Base-by-base conservation (phyloP, 371 early-diverging fungal species). In the Saksenaea oblongispora region DNA sequence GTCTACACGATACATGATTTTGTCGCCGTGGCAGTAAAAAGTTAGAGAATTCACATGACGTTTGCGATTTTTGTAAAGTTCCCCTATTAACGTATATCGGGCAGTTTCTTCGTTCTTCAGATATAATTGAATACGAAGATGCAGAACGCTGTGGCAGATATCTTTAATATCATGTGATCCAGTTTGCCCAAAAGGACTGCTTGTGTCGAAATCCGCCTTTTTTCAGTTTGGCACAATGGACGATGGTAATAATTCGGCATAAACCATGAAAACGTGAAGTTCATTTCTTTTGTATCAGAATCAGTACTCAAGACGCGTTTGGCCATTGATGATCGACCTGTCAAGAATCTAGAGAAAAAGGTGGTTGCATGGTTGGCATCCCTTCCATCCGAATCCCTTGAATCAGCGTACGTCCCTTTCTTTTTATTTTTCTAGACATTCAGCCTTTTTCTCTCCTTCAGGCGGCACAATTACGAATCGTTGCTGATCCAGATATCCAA, bases 321-420 rank as follows among this genome's bases (percentile, higher is more conserved):
- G 44, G 70, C 75, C 10, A 54, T 83, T 18, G 81, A 83, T 56
- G 83, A 83, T 42, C 71, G 80, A 34, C 66, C 56, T 11, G 67
- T 76, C 10, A 66, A 65, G 37, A 59, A 66, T 27, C 61, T 83
- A 5, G 74, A 75, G 51, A 78, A 76, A 54, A 76, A 74, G 39
- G 54, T 70, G 28, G 59, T 41, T 18, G 34, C 17, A 1, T 83
- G 76, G 68, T 41, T 78, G 11, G 54, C 62, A 34, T 57, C 54
- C 7, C 58, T 83, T 3, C 61, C 65, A 22, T 62, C 42, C 18
- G 77, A 73, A 63, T 59, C 76, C 17, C 8, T 67, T 13, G 79
- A 80, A 56, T 62, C 71, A 61, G 67, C 71, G 76, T 74, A 67
- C 61, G 67, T 54, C 10, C 17, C 4, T 26, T 31, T 1, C n/a